Base-by-base conservation (phyloP, 495 filamentous ascomycete species). In the Aspergillus bertholletiae region DNA sequence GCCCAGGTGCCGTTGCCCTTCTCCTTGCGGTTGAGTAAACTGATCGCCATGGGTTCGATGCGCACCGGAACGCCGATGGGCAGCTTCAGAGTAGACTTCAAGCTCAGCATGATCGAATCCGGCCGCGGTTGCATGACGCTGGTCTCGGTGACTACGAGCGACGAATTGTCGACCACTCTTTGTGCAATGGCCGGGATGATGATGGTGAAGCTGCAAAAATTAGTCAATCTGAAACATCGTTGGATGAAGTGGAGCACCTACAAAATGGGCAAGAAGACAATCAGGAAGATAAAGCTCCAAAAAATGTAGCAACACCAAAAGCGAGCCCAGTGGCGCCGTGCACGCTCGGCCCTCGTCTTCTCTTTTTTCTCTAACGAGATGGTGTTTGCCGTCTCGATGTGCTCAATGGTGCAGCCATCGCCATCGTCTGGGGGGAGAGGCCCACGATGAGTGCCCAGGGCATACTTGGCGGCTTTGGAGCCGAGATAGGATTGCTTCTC, bases 111-210 rank as follows among this genome's bases (percentile, higher is more conserved):
- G 4, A 76, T 55, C 0, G 63, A 65, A 24, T 74, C 62, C 4
- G 67, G 66, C 15, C 61, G 62, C 2, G 72, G 68, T 17, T 72
- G 57, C 34, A 71, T 56, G 17, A 77, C 63, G 1, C 61, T 55
- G 0, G 70, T 72, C 24, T 63, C 62, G 54, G 67, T 65, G 11
- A 78, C 65, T 1, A 75, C 63, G 15, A 78, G 67, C 13, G 56
- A 43, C 4, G 71, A 73, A 37, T 68, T 67, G 58, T 73, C 60
- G 23, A 76, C 67, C 35, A 78, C 66, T 24, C 68, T 54, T 48
- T 76, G 75, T 0, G 75, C 72, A 46, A 78, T 66, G 47, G 71
- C 72, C 3, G 75, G 75, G 20, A 78, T 70, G 37, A 67, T 59
- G 45, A 74, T 57, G 4, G 74, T 55, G 64, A 78, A 78, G 55